Percentiles rank a stretch among this genome's conserved stretches.
Evolutionary conservation across 2,329 filamentous ascomycete species (phyloP).

Genomic region (Coniella lustricola): DNA sequence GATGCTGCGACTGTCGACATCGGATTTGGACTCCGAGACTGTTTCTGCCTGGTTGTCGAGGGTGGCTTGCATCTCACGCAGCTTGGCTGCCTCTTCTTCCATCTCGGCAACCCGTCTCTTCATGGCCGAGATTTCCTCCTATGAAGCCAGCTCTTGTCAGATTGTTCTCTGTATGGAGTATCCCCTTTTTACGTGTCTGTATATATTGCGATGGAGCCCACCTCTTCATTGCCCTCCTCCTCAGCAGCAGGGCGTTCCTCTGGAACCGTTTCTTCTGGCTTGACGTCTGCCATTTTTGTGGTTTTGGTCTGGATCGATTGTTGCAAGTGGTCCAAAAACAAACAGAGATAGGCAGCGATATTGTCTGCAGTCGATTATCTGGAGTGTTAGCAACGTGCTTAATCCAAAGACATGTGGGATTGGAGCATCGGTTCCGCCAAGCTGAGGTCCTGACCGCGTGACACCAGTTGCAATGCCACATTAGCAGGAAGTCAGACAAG

Average conservation of each 20-base stretch:
- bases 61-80: constrained; percentile 78
- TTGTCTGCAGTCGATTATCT: neutral
- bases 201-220: constrained; percentile 25
- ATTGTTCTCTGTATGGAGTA: constrained; percentile 12
- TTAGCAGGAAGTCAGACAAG: too few species aligned
- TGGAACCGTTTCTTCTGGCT: constrained; percentile 26
- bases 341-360: neutral
- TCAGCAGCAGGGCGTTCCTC: constrained; percentile 27
- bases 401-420: neutral
- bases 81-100: constrained; percentile 81
- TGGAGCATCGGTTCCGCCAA: too few species aligned
- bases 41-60: constrained; percentile 81
- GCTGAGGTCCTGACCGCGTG: too few species aligned
- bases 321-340: neutral
- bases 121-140: constrained; percentile 82
- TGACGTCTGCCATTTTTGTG: constrained; percentile 23
- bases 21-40: constrained; percentile 86
- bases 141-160: constrained; percentile 16
- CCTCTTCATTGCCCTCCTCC: constrained; percentile 39
- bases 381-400: constrained; percentile 3
- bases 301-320: constrained; percentile 6
- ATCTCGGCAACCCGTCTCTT: constrained; percentile 82
- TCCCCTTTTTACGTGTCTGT: constrained; percentile 9
- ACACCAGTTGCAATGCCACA: too few species aligned
- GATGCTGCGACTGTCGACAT: constrained; percentile 89